Base-by-base conservation (phyloP, 2,329 filamentous ascomycete genomes). In the Acarospora socialis region DNA sequence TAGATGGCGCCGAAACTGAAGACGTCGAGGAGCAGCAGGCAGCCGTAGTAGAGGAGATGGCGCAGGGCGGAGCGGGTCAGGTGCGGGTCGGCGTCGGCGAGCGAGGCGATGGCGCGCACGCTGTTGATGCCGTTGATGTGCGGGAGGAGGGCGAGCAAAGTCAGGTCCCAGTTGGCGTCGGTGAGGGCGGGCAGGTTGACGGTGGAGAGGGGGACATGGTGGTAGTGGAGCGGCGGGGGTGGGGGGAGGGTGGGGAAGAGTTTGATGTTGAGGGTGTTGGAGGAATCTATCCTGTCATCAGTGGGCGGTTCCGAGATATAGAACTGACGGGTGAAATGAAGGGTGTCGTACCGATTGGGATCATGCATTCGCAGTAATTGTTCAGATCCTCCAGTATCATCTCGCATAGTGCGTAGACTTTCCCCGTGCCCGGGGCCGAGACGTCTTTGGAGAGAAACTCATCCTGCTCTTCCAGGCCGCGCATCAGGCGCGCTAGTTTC, bases 311-410 rank as follows among this genome's bases (percentile, higher is more conserved):
- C 6, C 21, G 5, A 33, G 33, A 12, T 19, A 18, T 14, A 15
- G 32, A 42, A 45, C 14, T 12, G 9, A 13, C 19, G 19, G n/a
- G 27, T 15, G 41, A 42, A 15, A 18, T 16, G 8, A 14, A 10
- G 12, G 7, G 22, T 30, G 20, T 28, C 70, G 41, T 60, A 86
- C 81, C 81, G 41, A 94, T 87, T 0, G 86, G 86, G 48, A 94
- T 93, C 86, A 93, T 93, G 65, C 86, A 93, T 60, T 98, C 90
- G 50, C 82, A 86, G 50, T 94, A 98, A 47, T 92, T 92, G 51
- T 95, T 94, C 44, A 98, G 52, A 52, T 98, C 86, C 57, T 94
- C 84, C 44, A 95, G 66, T 43, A 98, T 59, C 43, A 80, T 82
- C 60, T 87, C 81, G 48, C 93, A 92, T 3, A 77, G 70, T 62